Evolutionary conservation across 345 rosid species (phyloP).

Genomic region (Streptanthus diversifolius): DNA sequence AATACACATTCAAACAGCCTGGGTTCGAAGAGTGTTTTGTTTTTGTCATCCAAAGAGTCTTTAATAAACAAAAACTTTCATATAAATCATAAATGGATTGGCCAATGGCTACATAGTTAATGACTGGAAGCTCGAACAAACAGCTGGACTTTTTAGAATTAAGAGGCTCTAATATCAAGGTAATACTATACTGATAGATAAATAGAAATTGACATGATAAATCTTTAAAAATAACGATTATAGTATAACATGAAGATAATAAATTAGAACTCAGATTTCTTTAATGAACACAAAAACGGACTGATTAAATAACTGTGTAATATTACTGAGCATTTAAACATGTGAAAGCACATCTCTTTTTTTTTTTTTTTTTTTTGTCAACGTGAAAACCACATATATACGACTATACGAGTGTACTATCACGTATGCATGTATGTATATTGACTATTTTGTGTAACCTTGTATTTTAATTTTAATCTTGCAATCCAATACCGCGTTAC

Average conservation of each 20-base stretch:
- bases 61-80: constrained; percentile 3
- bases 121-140: constrained; percentile 17
- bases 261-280: neutral
- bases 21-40: neutral
- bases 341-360: neutral
- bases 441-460: constrained; percentile 18
- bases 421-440: neutral
- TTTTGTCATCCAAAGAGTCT: constrained; percentile 1
- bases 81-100: constrained; percentile 17
- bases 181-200: neutral
- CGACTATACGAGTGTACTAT: constrained; percentile 6
- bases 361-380: neutral
- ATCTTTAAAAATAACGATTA: neutral
- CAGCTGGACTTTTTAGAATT: constrained; percentile 23
- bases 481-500: constrained; percentile 21
- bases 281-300: neutral
- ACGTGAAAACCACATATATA: constrained; percentile 3
- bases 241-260: neutral
- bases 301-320: neutral
- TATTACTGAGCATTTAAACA: neutral
- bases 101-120: constrained; percentile 22
- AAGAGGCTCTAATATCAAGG: constrained; percentile 9
- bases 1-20: constrained; percentile 13
- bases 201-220: neutral
- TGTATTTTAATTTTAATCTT: constrained; percentile 16